Evolutionary conservation across 768 basidiomycete genomes (phyloP), one percentile per base, ranked within the genome.

Genomic region (Lactifluus hygrophoroides): DNA sequence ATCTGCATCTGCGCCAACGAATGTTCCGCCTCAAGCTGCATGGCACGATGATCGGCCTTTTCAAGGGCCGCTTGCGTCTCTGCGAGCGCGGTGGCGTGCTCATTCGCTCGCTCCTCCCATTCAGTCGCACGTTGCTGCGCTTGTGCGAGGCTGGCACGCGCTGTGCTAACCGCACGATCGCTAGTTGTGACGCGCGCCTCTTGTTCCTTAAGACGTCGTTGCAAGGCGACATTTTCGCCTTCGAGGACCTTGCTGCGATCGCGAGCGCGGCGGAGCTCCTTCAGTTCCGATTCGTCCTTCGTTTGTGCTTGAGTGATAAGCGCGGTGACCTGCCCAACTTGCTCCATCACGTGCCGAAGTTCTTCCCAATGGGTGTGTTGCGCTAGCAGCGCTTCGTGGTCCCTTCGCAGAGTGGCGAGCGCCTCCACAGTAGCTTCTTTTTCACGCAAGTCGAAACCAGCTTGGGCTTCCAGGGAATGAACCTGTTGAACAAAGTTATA

Each of bases 351-450:
- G 47, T 79, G 81, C 27, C 77, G 84, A 21, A 91, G 75, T 44
- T 84, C 81, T n/a, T 88, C 86, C 89, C 87, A 90, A 54, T 87
- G 82, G n/a, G 69, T 75, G 66, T 87, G 84, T 63, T 91, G 86
- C 25, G 78, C 72, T 1, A 75, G 47, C 17, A 88, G 72, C 25
- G 76, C 73, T 43, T 88, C 82, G 56, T 83, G 76, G 54, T 87
- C 83, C 66, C 75, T 77, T 66, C 80, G 83, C 35, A 90, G 75
- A 17, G 71, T 63, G 40, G 71, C 69, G 17, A 86, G 72, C 23
- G 80, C 75, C 51, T 82, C 78, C 4, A 73, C 64, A 0, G 80
- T 73, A 14, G 77, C 69, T 9, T 88, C 85, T 66, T 81, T 84
- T 65, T 91, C 90, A 23, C 80, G 80, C n/a, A 70, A 70, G 5